Evolutionary conservation across 2,329 filamentous ascomycete genomes (phyloP).

Genomic region (Epichloe gansuensis): DNA sequence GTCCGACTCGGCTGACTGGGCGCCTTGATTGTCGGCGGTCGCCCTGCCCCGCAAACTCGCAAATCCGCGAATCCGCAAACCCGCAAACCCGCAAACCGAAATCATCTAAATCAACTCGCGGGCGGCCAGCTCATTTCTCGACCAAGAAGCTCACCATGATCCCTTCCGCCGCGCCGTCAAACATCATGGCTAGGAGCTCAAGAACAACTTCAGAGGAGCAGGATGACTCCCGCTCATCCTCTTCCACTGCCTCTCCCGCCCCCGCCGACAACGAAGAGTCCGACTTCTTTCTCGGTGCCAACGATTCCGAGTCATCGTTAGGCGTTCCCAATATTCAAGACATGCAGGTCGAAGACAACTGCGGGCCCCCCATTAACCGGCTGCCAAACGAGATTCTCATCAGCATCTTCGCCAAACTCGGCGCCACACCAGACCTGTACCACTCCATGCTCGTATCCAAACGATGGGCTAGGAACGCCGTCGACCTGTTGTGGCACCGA

Average conservation of each 20-base stretch:
- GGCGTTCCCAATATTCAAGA: conserved; percentile 68
- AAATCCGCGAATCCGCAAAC: not conserved
- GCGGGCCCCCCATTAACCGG: conserved; percentile 63
- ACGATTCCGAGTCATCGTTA: conserved; percentile 87
- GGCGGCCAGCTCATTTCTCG: not conserved
- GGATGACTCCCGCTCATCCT: conserved; percentile 46
- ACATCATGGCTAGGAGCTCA: conserved; percentile 10
- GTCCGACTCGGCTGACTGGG: conserved; percentile 5
- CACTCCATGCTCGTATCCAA: conserved; percentile 91
- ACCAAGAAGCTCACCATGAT: conserved; percentile 6
- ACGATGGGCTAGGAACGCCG: conserved; percentile 82
- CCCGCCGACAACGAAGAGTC: conserved; percentile 79
- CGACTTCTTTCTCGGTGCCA: conserved; percentile 78
- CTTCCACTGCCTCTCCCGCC: conserved; percentile 61
- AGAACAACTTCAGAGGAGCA: conserved; percentile 20
- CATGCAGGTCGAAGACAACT: conserved; percentile 55
- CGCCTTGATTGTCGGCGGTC: not conserved
- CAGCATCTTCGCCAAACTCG: conserved; percentile 76
- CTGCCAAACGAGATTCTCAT: conserved; percentile 93
- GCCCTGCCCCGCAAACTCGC: not conserved
- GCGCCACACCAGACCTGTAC: conserved; percentile 60
- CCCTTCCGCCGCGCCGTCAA: conserved; percentile 8
- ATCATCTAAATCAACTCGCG: not conserved
- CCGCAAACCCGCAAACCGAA: not conserved
- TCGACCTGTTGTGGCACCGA: conserved; percentile 88